Conservation (phyloP, 2,329 filamentous ascomycete species). For the Talaromyces sp. region DNA sequence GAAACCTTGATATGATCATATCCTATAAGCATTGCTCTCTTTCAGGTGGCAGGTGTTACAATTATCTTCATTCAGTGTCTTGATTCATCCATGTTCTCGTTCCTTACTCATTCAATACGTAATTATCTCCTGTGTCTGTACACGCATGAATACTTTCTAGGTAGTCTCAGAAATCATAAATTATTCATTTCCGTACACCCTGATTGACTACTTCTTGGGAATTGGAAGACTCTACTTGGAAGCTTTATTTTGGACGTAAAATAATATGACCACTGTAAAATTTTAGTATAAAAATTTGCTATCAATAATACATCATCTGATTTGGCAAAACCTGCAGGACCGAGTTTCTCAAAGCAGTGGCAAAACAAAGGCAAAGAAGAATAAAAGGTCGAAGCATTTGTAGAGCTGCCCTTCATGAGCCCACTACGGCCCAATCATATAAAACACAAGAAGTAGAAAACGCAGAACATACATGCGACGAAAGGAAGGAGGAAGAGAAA, state of each 20-base stretch:
- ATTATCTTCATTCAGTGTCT: neutral
- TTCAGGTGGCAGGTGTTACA: neutral
- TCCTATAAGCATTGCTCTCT: neutral
- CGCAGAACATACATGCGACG: neutral
- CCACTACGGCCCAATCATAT: neutral
- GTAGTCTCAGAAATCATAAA: neutral
- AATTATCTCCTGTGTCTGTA: neutral
- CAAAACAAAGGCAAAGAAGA: neutral
- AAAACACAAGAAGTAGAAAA: constrained; percentile 10
- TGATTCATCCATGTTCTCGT: neutral
- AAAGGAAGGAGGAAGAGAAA: no score
- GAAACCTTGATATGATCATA: constrained; percentile 22
- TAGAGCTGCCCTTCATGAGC: neutral
- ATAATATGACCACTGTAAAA: no score
- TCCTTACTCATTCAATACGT: neutral
- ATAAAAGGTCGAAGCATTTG: neutral
- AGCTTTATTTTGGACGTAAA: no score
- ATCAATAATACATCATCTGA: constrained; percentile 16
- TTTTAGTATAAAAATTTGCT: neutral
- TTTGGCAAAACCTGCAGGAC: constrained; percentile 7
- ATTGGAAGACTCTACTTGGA: no score
- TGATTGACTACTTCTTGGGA: no score
- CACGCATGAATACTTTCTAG: neutral
- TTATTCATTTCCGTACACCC: neutral
- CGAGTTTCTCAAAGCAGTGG: constrained; percentile 9